Percentiles rank a stretch among this genome's conserved stretches.
Conservation (phyloP, 2,329 filamentous ascomycete genomes). For the Curvularia spicifera region DNA sequence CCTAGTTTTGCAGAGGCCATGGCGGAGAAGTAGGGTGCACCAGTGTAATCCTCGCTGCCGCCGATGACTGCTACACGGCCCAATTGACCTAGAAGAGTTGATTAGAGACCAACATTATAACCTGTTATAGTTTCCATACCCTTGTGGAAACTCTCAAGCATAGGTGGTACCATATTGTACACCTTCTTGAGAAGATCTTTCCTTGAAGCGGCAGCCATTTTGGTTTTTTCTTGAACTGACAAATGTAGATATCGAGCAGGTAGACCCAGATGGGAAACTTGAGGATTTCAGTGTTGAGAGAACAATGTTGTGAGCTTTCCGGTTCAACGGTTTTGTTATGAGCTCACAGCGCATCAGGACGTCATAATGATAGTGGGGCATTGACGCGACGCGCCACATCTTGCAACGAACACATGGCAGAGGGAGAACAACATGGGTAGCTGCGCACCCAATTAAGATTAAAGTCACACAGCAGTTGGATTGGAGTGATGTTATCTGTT, state of each 20-base stretch:
- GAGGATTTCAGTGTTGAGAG: constrained; percentile 2
- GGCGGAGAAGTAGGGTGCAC: constrained; percentile 96
- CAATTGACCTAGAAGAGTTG: constrained; percentile 71
- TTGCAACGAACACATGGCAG: constrained; percentile 6
- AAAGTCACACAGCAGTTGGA: background rate
- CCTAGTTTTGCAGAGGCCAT: constrained; percentile 93
- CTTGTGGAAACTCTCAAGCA: constrained; percentile 97
- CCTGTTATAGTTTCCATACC: constrained; percentile 59
- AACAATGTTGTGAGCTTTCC: constrained; percentile 15
- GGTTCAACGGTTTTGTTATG: constrained; percentile 19
- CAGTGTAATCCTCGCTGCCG: constrained; percentile 94
- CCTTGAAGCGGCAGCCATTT: constrained; percentile 64
- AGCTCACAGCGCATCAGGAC: constrained; percentile 17
- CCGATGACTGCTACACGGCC: constrained; percentile 93
- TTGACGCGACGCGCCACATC: constrained; percentile 26
- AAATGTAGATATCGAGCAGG: background rate
- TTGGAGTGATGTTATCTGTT: constrained; percentile 2
- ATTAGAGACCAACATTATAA: constrained; percentile 20
- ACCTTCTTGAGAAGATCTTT: constrained; percentile 80
- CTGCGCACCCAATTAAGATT: background rate
- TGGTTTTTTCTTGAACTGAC: constrained; percentile 9
- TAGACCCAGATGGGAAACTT: background rate
- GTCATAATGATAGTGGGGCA: constrained; percentile 34
- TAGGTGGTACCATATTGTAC: constrained; percentile 88
- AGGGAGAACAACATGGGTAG: background rate